These are phyloP conservation scores for Eimeria acervulina DNA, from an alignment of 169 alveolate genomes.

Conservation along the genomic window DNA sequence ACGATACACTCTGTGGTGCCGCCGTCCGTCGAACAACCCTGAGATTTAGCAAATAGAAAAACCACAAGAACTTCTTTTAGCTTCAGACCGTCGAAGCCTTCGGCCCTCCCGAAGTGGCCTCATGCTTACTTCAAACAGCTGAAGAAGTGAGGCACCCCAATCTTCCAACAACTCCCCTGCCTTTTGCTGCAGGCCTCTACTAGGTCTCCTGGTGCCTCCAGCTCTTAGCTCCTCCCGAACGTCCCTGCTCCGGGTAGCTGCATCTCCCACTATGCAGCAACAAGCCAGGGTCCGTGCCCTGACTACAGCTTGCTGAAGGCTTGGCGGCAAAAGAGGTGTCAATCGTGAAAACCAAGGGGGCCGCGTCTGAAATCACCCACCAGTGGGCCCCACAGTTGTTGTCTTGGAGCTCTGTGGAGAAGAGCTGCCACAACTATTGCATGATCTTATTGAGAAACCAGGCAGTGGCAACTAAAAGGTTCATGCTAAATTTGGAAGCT, in stretches of 20 bases:
- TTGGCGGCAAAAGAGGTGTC: constrained; percentile 30
- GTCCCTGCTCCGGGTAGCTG: constrained; percentile 54
- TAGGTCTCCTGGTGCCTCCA: constrained; percentile 41
- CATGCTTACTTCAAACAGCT: constrained; percentile 58
- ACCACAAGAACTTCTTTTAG: background rate
- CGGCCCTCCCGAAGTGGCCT: background rate
- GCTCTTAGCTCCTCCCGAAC: constrained; percentile 58
- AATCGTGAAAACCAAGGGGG: constrained; percentile 31
- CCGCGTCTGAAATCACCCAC: constrained; percentile 6
- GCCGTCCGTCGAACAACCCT: constrained; percentile 37
- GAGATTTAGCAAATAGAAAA: background rate
- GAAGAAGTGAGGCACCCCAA: constrained; percentile 63
- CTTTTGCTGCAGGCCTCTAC: constrained; percentile 22
- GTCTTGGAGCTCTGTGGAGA: background rate
- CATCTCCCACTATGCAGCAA: constrained; percentile 67
- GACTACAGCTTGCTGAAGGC: constrained; percentile 64
- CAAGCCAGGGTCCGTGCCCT: constrained; percentile 55
- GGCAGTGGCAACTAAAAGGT: background rate
- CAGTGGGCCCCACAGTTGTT: background rate
- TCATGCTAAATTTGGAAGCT: background rate
- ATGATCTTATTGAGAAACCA: background rate
- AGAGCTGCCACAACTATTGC: background rate
- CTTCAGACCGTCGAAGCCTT: constrained; percentile 2
- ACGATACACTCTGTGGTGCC: constrained; percentile 47
- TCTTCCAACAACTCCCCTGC: constrained; percentile 38